Evolutionary conservation across 1,139 yeast species (phyloP), one percentile per base, ranked within the genome.

Genomic region (Candida sojae): DNA sequence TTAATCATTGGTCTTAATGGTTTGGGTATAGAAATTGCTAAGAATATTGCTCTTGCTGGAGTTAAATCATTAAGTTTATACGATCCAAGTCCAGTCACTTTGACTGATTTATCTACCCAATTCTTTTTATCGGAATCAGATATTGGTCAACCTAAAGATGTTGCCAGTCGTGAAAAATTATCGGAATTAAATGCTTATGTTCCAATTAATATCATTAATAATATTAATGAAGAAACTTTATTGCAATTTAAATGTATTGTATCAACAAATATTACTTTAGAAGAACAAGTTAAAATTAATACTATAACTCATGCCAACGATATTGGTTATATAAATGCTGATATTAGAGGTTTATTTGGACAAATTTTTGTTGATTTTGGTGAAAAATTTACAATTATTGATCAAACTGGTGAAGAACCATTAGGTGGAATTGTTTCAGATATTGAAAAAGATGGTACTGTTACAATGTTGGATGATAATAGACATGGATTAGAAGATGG

Each of bases 401-500:
- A 93, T 64, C 79, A 84, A 43, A 89, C 87, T 45, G 99, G 99
- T 44, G 98, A 93, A 70, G 98, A 93, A 67, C 96, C 97, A 23
- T 74, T 76, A 44, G 66, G 84, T 4, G 99, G 99, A 39, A 88
- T 88, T 53, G 89, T 91, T 4, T 87, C 96, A 1, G 96, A 88
- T 62, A 85, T 93, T 53, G 97, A 91, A 62, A 65, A 75, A n/a
- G 80, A 89, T 61, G 99, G 99, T 47, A 86, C 92, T 5, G 97
- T 93, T 32, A 88, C 97, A 26, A 89, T 89, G 77, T 79, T 92
- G 59, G 97, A 88, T 63, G 98, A 91, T 57, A 84, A 82, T 53
- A 84, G 98, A 67, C 99, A 93, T 63, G 96, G 97, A 10, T 75
- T 93, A 49, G 90, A 91, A 71, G 97, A 90, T 66, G 98, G 97